A percentile compares a stretch with the other conserved stretches of the same genome.
Evolutionary conservation across 306 rosid species (phyloP).

Genomic region (Morella rubra): DNA sequence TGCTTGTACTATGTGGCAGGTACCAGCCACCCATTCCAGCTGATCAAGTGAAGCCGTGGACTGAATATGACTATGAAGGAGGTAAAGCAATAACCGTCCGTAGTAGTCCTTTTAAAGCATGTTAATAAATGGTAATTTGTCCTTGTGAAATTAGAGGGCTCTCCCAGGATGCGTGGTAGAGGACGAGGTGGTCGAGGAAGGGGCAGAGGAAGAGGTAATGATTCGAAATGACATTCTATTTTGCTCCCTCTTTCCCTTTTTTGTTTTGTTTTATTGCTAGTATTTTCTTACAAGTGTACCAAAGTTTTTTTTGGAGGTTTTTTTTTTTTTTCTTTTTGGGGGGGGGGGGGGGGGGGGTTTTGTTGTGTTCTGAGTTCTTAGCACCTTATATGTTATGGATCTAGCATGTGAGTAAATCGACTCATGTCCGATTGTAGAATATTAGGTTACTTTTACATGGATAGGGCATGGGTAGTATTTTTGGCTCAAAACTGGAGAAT

Average conservation of each 20-base stretch:
- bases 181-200: constrained; percentile 32
- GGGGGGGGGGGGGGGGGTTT: not conserved
- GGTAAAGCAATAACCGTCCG: not conserved
- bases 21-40: constrained; percentile 29
- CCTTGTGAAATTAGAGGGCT: constrained; percentile 12
- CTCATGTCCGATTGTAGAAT: no score
- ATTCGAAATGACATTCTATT: not conserved
- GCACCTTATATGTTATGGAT: not conserved
- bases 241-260: not conserved
- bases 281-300: not conserved
- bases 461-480: no score
- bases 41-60: constrained; percentile 30
- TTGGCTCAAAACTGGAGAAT: no score
- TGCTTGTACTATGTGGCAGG: constrained; percentile 10
- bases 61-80: constrained; percentile 29
- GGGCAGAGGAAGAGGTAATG: constrained; percentile 24
- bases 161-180: constrained; percentile 23
- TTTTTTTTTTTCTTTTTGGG: no score
- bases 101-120: not conserved
- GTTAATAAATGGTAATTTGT: not conserved
- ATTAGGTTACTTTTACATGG: no score
- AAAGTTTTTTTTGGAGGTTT: not conserved
- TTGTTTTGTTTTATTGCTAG: not conserved
- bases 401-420: not conserved
- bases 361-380: not conserved